Evolutionary conservation across 2,329 filamentous ascomycete species (phyloP).

Genomic region (Microsporum audouinii): DNA sequence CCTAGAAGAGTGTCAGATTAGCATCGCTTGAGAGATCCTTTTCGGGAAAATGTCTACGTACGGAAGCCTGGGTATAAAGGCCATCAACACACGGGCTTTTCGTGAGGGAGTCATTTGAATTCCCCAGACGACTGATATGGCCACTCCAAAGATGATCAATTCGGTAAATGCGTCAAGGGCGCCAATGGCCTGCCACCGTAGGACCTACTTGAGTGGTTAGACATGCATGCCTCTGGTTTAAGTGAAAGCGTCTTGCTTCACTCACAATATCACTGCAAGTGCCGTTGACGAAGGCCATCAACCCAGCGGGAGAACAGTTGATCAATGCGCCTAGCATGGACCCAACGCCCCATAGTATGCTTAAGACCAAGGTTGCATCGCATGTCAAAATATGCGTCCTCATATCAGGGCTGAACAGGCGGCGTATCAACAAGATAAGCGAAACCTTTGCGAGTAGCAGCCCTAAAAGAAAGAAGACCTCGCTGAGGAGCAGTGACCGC

Average conservation of each 20-base stretch:
- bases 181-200: neutral
- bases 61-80: neutral
- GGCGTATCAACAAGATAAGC: neutral
- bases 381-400: neutral
- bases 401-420: constrained; percentile 2
- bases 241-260: neutral
- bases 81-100: neutral
- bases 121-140: neutral
- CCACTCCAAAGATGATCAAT: neutral
- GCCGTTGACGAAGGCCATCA: neutral
- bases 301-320: neutral
- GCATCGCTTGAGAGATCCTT: neutral
- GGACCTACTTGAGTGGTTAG: neutral
- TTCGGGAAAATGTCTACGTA: neutral
- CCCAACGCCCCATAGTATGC: neutral
- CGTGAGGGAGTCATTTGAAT: neutral
- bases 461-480: neutral
- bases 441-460: neutral
- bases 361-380: neutral
- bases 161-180: neutral
- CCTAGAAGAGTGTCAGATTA: neutral
- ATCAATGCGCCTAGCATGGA: neutral
- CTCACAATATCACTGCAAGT: neutral
- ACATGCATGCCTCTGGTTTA: neutral
- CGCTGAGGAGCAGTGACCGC: neutral